Percentiles rank a stretch among this genome's conserved stretches.
These are phyloP conservation scores for Phialophora verrucosa DNA, from an alignment of 2,329 filamentous ascomycete genomes.

Conservation along the genomic window DNA sequence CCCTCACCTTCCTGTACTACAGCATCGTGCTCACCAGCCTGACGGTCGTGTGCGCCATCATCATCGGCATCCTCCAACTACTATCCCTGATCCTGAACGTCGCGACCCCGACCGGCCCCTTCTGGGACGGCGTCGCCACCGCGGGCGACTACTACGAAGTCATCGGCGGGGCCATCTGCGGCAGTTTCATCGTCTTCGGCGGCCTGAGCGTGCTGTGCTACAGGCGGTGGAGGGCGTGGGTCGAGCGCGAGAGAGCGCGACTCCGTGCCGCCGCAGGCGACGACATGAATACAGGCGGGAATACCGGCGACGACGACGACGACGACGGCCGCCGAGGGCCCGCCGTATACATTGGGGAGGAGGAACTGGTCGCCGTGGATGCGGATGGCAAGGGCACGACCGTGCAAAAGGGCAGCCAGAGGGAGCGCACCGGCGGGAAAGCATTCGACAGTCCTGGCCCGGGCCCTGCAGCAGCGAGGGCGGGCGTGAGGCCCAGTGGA, in stretches of 20 bases:
- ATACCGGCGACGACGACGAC: slow-evolving; percentile 4
- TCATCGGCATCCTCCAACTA: slow-evolving; percentile 85
- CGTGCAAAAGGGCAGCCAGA: slow-evolving; percentile 1
- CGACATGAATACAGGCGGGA: not conserved
- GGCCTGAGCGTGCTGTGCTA: slow-evolving; percentile 75
- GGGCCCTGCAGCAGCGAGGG: not conserved
- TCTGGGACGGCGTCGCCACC: slow-evolving; percentile 85
- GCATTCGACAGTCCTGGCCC: slow-evolving; percentile 2
- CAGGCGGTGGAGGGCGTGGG: slow-evolving; percentile 73
- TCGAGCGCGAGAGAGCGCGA: slow-evolving; percentile 49
- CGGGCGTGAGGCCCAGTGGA: not conserved
- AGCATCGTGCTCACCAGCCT: slow-evolving; percentile 84
- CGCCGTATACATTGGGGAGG: slow-evolving; percentile 14
- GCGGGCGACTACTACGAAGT: slow-evolving; percentile 83
- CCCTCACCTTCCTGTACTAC: slow-evolving; percentile 91
- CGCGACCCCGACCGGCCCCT: slow-evolving; percentile 64
- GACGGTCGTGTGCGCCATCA: slow-evolving; percentile 80
- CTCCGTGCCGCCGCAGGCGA: not conserved
- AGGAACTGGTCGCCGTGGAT: slow-evolving; percentile 21
- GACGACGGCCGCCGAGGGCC: not conserved
- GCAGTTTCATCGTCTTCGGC: slow-evolving; percentile 79
- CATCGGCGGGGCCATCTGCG: slow-evolving; percentile 85
- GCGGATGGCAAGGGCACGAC: not conserved
- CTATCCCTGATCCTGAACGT: slow-evolving; percentile 79
- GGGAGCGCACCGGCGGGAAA: slow-evolving; percentile 1